Evolutionary conservation across 495 filamentous ascomycete genomes (phyloP), one percentile per base, ranked within the genome.

Genomic region (Sordaria brevicollis): DNA sequence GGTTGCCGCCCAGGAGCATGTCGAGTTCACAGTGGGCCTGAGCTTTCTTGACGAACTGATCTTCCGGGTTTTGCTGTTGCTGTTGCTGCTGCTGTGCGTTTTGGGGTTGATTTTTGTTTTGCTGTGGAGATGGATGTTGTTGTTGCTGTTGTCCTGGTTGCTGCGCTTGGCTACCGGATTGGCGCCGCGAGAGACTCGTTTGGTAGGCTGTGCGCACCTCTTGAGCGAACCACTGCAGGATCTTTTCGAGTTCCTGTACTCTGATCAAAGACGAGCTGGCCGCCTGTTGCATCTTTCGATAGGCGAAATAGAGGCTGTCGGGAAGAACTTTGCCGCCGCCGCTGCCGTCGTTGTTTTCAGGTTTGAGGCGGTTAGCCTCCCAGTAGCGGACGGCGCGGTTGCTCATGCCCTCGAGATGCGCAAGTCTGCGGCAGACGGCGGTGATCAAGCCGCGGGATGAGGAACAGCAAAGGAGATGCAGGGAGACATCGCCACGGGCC

Each of bases 401-500:
- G 35, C 80, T 76, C 19, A 82, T 73, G 10, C 75, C 70, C 71
- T 86, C 83, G 34, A 87, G 77, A 35, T 84, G 81, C 8, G 68
- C 25, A 35, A 93, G 84, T 35, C 86, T 86, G 65, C 88, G 89
- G 78, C 89, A 92, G 68, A 88, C 84, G 43, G 88, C 89, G 19
- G 85, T 85, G 67, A 94, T 81, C 73, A 93, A 89, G 57, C 87
- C 86, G 11, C 92, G 88, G 15, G 91, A 89, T 72, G 90, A 88
- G 66, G 90, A 92, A 69, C 89, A 89, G 29, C 94, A 86, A 65
- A 93, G 81, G 65, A 93, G 81, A 70, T 92, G 82, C 31, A 96
- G 82, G 31, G 89, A 82, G 15, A 92, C 78, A 36, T 86, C 80
- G 54, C 83, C 82, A 34, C 80, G 79, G 10, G 76, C 69, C 10